These are phyloP conservation scores for Lachancea sp. DNA, from an alignment of 805 yeast species.

Conservation along the genomic window DNA sequence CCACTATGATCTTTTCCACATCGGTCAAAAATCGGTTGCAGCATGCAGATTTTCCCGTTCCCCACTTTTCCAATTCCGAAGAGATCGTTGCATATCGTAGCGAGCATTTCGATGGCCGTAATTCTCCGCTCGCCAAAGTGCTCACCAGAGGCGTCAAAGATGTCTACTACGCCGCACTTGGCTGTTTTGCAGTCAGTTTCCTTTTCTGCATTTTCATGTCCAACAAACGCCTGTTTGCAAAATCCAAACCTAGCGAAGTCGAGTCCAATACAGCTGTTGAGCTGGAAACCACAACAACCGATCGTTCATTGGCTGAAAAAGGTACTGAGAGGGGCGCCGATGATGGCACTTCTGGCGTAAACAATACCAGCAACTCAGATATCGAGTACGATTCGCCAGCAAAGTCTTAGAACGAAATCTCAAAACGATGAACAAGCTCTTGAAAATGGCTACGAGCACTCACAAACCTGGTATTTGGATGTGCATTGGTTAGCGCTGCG, in stretches of 20 bases:
- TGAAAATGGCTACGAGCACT: too few relatives aligned
- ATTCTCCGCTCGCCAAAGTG: conserved; percentile 10
- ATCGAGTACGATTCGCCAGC: too few relatives aligned
- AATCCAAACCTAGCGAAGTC: background rate
- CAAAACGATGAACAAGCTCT: too few relatives aligned
- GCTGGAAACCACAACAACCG: background rate
- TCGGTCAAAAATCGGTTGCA: conserved; percentile 16
- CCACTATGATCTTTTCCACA: conserved; percentile 21
- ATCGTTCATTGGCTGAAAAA: too few relatives aligned
- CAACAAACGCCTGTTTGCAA: conserved; percentile 2
- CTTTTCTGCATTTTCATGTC: conserved; percentile 5
- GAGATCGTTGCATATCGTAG: conserved; percentile 18
- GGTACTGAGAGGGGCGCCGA: too few relatives aligned
- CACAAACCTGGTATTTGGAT: too few relatives aligned
- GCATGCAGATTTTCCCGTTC: conserved; percentile 4
- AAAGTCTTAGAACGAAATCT: too few relatives aligned
- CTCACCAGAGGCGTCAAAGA: conserved; percentile 10
- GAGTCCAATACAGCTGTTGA: background rate
- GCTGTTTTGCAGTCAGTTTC: conserved; percentile 1
- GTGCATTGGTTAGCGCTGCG: too few relatives aligned
- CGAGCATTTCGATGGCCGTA: conserved; percentile 17
- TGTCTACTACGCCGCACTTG: conserved; percentile 15
- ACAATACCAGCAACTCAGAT: too few relatives aligned
- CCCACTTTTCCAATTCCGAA: conserved; percentile 12
- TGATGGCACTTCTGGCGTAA: too few relatives aligned